Base-by-base conservation (phyloP, 2,329 filamentous ascomycete genomes). In the Arthroderma sp. region DNA sequence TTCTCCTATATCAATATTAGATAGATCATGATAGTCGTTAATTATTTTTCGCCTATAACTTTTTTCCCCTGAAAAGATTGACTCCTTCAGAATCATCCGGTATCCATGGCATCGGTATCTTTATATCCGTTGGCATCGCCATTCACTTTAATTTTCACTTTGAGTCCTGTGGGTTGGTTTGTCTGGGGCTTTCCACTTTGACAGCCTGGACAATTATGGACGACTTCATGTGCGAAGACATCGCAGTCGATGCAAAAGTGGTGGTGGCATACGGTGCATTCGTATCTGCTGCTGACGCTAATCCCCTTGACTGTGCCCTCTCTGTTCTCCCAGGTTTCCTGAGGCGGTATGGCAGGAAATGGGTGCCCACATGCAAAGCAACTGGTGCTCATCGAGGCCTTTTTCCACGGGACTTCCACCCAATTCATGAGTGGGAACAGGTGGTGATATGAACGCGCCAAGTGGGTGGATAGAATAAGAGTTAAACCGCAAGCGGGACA, bases 231-330 rank as follows among this genome's bases (percentile, higher is more conserved):
- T 27, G 85, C 83, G 66, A 91, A 95, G 27, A 95, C 79, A 62
- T 98, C 91, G 62, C 91, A 98, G 61, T 98, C 91, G 52, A 98
- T 93, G 69, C 91, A 98, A 61, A 96, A 98, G 65, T 96, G 89
- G 48, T 84, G 80, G 3, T 74, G 66, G 63, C 91, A 98, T n/a
- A 81, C 80, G 53, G 82, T 77, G 61, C 91, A 98, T 47, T 84
- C 85, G 60, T 98, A 98, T 42, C 91, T 71, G 40, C 83, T 80
- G 58, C 83, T 91, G 67, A 93, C 85, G 60, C 84, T 89, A 37
- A 88, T 81, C 1, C 82, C 80, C 56, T 78, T 82, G 43, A 38
- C 41, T 55, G 36, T 27, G 36, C 10, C 38, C 56, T 67, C 54
- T 15, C 56, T 49, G 27, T 39, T 38, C 36, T 57, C 55, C 61